A percentile compares a stretch with the other conserved stretches of the same genome.
These are phyloP conservation scores for Ambrosiella xylebori DNA, from an alignment of 2,329 filamentous ascomycete genomes.

Conservation along the genomic window DNA sequence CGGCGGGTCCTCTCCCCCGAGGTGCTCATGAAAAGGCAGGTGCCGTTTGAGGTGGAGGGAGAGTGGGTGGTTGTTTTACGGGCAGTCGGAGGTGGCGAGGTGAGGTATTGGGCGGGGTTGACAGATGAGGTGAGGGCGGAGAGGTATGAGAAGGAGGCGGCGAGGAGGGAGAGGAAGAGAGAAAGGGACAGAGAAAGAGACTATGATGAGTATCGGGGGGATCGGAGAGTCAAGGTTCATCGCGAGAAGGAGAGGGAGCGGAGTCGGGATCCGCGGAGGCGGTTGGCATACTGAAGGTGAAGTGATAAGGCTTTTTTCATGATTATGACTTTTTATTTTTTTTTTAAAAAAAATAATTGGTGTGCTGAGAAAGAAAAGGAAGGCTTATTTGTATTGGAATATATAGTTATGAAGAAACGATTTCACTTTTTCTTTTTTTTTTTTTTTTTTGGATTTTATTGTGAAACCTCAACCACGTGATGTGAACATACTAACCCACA, in stretches of 20 bases:
- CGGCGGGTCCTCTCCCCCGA: neutral
- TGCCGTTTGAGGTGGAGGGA: neutral
- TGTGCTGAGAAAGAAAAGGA: too few relatives aligned
- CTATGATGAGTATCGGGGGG: neutral
- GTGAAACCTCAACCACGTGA: too few relatives aligned
- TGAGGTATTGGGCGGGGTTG: neutral
- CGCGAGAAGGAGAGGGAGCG: neutral
- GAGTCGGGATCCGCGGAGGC: neutral
- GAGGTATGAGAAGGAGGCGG: neutral
- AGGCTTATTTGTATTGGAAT: too few relatives aligned
- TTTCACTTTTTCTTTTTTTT: too few relatives aligned
- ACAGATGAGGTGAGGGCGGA: neutral
- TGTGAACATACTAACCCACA: too few relatives aligned
- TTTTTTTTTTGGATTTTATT: too few relatives aligned
- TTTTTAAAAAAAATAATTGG: neutral
- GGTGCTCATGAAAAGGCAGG: neutral
- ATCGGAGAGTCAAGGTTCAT: neutral
- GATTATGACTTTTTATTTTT: neutral
- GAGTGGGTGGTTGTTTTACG: neutral
- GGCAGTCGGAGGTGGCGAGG: neutral
- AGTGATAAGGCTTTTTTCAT: neutral
- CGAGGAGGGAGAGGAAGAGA: neutral
- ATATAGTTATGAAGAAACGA: too few relatives aligned
- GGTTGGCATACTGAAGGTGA: neutral
- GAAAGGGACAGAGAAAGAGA: neutral